Evolutionary conservation across 176 grass and related monocot species (phyloP).

Genomic region (Hordeum marinum): DNA sequence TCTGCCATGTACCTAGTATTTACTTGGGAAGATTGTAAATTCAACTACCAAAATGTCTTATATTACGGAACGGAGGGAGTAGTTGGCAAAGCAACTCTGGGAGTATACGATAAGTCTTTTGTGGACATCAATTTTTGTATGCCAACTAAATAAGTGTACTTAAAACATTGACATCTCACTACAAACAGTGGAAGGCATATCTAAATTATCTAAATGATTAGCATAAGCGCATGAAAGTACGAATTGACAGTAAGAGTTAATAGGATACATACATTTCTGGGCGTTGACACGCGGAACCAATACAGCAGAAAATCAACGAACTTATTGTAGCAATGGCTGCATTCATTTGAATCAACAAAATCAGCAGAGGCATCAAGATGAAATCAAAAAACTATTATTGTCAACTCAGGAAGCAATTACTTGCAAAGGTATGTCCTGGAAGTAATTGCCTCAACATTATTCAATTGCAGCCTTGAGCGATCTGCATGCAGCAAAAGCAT

Average conservation of each 20-base stretch:
- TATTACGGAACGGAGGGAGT: too few species aligned
- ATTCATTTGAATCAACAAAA: constrained; percentile 45
- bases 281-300: constrained; percentile 71
- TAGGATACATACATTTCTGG: constrained; percentile 58
- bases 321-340: constrained; percentile 80
- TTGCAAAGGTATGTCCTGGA: constrained; percentile 72
- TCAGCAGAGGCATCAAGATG: constrained; percentile 16
- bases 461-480: constrained; percentile 65
- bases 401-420: constrained; percentile 45
- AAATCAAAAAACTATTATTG: constrained; percentile 1
- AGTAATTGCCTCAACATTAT: constrained; percentile 59
- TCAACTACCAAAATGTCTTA: too few species aligned
- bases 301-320: constrained; percentile 79
- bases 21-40: neutral
- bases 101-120: constrained; percentile 23
- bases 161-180: neutral
- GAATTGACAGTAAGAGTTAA: neutral
- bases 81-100: neutral
- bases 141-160: neutral
- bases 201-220: neutral
- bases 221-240: neutral
- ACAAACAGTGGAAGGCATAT: neutral
- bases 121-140: neutral
- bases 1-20: neutral
- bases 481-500: constrained; percentile 50